Conservation (phyloP, 192 early-diverging fungal genomes). For the Chytriomyces confervae region DNA sequence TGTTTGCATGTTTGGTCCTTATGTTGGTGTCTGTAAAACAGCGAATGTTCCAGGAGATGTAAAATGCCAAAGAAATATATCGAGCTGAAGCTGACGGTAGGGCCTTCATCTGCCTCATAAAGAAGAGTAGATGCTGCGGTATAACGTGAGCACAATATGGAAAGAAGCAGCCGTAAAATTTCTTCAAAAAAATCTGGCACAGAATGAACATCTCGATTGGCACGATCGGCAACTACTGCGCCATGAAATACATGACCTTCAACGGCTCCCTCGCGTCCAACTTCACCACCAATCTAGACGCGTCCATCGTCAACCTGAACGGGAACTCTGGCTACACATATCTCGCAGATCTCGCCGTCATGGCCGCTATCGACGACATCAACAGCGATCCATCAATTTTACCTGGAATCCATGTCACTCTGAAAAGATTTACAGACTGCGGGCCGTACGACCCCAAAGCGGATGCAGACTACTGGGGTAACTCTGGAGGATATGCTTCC, state of each 20-base stretch:
- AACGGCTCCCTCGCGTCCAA: slow-evolving; percentile 1
- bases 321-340: background rate
- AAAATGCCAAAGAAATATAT: too few species aligned
- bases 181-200: too few species aligned
- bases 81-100: too few species aligned
- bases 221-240: slow-evolving; percentile 8
- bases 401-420: background rate
- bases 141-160: too few species aligned
- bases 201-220: slow-evolving; percentile 16
- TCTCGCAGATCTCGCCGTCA: background rate
- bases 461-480: background rate
- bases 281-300: background rate
- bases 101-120: too few species aligned
- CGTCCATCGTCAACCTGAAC: background rate
- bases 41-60: too few species aligned
- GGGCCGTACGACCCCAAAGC: background rate
- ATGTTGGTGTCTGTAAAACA: too few species aligned
- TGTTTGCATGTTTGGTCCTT: too few species aligned
- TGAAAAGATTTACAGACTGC: slow-evolving; percentile 10
- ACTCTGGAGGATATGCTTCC: slow-evolving; percentile 1
- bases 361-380: background rate
- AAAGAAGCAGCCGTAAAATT: too few species aligned
- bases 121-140: too few species aligned
- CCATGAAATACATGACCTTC: background rate
- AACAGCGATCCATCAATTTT: background rate